Evolutionary conservation across 495 filamentous ascomycete species (phyloP).

Genomic region (Sordaria brevicollis): DNA sequence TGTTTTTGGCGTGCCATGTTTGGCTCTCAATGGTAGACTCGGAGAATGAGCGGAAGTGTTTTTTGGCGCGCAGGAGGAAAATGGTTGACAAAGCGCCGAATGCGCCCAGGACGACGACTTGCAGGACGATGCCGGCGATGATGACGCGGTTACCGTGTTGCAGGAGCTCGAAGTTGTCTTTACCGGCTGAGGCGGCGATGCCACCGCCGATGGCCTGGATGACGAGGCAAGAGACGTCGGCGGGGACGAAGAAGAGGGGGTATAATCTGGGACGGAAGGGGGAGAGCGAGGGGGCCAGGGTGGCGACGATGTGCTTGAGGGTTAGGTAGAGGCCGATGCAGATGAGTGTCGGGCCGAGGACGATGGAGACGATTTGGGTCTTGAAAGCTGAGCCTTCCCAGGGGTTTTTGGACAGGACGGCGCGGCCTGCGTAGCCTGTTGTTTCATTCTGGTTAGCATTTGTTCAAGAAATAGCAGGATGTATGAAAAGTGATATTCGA

Average conservation of each 20-base stretch:
- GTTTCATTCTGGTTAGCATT: no score
- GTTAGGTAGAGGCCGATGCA: constrained; percentile 58
- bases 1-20: constrained; percentile 26
- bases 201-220: constrained; percentile 58
- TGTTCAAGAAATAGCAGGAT: no score
- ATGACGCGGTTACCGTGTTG: constrained; percentile 51
- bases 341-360: constrained; percentile 56
- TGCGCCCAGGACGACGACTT: constrained; percentile 50
- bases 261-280: constrained; percentile 48
- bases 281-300: constrained; percentile 36
- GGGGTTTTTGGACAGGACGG: constrained; percentile 48
- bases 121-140: constrained; percentile 60
- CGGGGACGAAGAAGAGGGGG: constrained; percentile 54
- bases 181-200: constrained; percentile 42
- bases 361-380: constrained; percentile 57
- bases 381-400: constrained; percentile 50
- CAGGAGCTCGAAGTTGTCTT: constrained; percentile 24
- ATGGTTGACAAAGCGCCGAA: constrained; percentile 42
- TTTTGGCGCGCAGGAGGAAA: constrained; percentile 34
- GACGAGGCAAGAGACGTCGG: constrained; percentile 53
- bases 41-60: constrained; percentile 18
- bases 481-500: no score
- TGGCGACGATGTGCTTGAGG: constrained; percentile 49
- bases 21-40: constrained; percentile 12
- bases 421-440: constrained; percentile 51